phyloP scores from a whole-genome alignment of 2,329 filamentous ascomycete species.

The Exophiala aquamarina region DNA sequence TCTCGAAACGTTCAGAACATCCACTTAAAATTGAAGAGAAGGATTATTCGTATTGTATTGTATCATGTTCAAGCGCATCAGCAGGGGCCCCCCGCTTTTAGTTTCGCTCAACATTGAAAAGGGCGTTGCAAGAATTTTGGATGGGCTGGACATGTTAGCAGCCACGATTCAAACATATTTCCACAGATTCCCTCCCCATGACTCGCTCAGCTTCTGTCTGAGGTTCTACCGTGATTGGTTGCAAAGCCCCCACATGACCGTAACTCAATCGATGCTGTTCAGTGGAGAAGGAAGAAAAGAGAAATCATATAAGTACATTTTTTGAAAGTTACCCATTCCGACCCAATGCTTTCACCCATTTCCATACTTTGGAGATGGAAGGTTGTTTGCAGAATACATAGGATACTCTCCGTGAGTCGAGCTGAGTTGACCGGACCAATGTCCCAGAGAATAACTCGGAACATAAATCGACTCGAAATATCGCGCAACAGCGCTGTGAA shows the following conservation, averaged over 20 bases:
- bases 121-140: too few relatives aligned
- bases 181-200: not conserved
- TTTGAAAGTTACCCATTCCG: too few relatives aligned
- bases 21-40: conserved; percentile 9
- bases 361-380: too few relatives aligned
- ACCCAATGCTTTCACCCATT: too few relatives aligned
- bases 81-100: not conserved
- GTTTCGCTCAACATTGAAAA: too few relatives aligned
- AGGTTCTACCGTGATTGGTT: not conserved
- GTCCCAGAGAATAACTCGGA: too few relatives aligned
- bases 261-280: not conserved
- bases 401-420: not conserved
- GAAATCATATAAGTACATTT: too few relatives aligned
- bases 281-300: not conserved
- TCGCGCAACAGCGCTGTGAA: too few relatives aligned
- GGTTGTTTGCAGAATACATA: too few relatives aligned
- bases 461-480: too few relatives aligned
- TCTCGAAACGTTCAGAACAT: not conserved
- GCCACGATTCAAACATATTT: conserved; percentile 5
- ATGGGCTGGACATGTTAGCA: conserved; percentile 30
- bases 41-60: conserved; percentile 23
- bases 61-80: not conserved
- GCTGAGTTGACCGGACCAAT: too few relatives aligned
- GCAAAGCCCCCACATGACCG: not conserved
- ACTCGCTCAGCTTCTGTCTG: too few relatives aligned